Evolutionary conservation across 108 stramenopile species (phyloP).

Genomic region (Skeletonema potamos): DNA sequence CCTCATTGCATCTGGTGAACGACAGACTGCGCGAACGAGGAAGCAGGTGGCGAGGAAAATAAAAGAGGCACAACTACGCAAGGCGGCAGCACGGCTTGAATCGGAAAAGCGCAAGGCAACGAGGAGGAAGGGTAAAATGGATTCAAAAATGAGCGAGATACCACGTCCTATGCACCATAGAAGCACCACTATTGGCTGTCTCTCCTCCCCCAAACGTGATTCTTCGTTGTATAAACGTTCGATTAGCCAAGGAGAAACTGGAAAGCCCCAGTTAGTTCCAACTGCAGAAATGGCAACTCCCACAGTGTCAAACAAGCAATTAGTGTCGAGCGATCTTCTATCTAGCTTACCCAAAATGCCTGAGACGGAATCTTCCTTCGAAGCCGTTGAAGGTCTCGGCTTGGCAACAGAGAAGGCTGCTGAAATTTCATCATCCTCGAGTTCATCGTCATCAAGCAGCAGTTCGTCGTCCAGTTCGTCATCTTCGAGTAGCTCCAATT

Average conservation of each 20-base stretch:
- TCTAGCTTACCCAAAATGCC: not conserved
- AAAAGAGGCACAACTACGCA: constrained; percentile 61
- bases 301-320: constrained; percentile 31
- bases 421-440: constrained; percentile 51
- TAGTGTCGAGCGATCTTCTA: not conserved
- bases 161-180: constrained; percentile 6
- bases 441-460: constrained; percentile 49
- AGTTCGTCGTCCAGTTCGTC: constrained; percentile 81
- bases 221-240: constrained; percentile 7
- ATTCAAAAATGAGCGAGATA: constrained; percentile 10
- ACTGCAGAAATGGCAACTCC: constrained; percentile 25
- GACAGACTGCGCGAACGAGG: constrained; percentile 57
- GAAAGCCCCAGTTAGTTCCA: not conserved
- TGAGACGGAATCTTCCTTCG: not conserved
- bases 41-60: constrained; percentile 52
- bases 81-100: constrained; percentile 58
- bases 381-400: not conserved
- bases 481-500: constrained; percentile 67
- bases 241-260: constrained; percentile 16
- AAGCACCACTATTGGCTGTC: not conserved
- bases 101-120: constrained; percentile 34
- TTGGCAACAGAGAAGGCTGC: constrained; percentile 29
- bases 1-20: constrained; percentile 58
- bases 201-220: not conserved
- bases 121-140: constrained; percentile 16